Percentiles rank a stretch among this genome's conserved stretches.
phyloP scores from a whole-genome alignment of 2,329 filamentous ascomycete genomes.

The Penicillium glabrum region DNA sequence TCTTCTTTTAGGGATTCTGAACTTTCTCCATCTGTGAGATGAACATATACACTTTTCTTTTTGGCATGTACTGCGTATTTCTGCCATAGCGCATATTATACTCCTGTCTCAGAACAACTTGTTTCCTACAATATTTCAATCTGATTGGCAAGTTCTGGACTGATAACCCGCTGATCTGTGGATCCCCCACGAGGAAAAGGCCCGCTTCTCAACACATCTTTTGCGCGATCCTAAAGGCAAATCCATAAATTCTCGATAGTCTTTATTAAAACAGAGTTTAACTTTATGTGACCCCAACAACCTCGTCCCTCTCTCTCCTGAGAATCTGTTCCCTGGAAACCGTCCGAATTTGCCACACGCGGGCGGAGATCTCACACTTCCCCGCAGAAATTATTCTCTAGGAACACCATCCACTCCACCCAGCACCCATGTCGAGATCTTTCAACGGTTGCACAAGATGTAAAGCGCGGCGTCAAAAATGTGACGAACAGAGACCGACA shows the following conservation, averaged over 20 bases:
- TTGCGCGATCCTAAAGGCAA: background rate
- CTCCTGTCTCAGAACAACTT: conserved; percentile 4
- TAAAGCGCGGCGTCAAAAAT: conserved; percentile 47
- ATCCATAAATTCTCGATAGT: background rate
- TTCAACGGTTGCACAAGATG: conserved; percentile 46
- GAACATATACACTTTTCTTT: conserved; percentile 19
- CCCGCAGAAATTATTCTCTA: conserved; percentile 22
- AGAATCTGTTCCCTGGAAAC: conserved; percentile 1
- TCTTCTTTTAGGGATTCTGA: conserved; percentile 10
- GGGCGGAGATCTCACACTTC: conserved; percentile 15
- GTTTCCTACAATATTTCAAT: conserved; percentile 4
- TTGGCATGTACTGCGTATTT: conserved; percentile 22
- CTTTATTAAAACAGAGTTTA: background rate
- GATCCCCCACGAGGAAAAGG: conserved; percentile 16
- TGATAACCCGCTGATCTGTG: conserved; percentile 19
- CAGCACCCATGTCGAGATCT: conserved; percentile 39
- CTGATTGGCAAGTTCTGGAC: conserved; percentile 2
- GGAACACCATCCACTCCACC: conserved; percentile 5
- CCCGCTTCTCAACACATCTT: conserved; percentile 17
- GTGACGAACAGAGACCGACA: conserved; percentile 43
- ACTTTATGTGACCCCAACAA: background rate
- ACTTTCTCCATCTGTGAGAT: conserved; percentile 10
- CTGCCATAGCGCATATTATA: conserved; percentile 23
- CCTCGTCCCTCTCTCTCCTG: background rate
- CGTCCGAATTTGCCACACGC: conserved; percentile 16